These are phyloP conservation scores for Talaromyces amestolkiae DNA, from an alignment of 2,329 filamentous ascomycete genomes.

Conservation along the genomic window DNA sequence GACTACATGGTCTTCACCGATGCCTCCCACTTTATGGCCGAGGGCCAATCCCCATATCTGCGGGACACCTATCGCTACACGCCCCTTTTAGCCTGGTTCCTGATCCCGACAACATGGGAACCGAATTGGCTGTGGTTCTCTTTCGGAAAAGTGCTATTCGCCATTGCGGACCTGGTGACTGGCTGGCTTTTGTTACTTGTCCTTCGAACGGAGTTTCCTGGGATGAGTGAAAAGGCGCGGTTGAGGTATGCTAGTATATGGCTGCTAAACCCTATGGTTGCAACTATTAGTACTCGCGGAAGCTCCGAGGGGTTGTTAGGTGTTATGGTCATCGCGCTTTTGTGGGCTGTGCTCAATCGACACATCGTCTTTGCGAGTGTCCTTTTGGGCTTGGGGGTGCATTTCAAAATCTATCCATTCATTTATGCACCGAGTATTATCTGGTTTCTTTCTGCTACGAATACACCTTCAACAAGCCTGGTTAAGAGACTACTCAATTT, in stretches of 20 bases:
- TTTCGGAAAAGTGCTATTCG: slow-evolving; percentile 85
- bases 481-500: slow-evolving; percentile 30
- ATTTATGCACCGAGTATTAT: slow-evolving; percentile 71
- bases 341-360: slow-evolving; percentile 74
- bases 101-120: slow-evolving; percentile 71
- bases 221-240: slow-evolving; percentile 55
- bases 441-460: slow-evolving; percentile 38
- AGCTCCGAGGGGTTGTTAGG: slow-evolving; percentile 90
- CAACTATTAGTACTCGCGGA: slow-evolving; percentile 89
- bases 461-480: slow-evolving; percentile 8
- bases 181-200: slow-evolving; percentile 71
- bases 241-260: slow-evolving; percentile 81
- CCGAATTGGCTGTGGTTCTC: slow-evolving; percentile 63
- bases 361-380: slow-evolving; percentile 66
- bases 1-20: slow-evolving; percentile 99
- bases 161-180: slow-evolving; percentile 75
- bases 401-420: slow-evolving; percentile 99
- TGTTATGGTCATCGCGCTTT: slow-evolving; percentile 74
- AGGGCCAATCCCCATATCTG: slow-evolving; percentile 72
- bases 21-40: slow-evolving; percentile 72
- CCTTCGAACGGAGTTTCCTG: slow-evolving; percentile 42
- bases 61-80: slow-evolving; percentile 97
- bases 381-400: slow-evolving; percentile 78
- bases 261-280: slow-evolving; percentile 97
- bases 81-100: slow-evolving; percentile 84